These are phyloP conservation scores for Populus euphratica DNA, from an alignment of 345 rosid genomes.

Conservation along the genomic window DNA sequence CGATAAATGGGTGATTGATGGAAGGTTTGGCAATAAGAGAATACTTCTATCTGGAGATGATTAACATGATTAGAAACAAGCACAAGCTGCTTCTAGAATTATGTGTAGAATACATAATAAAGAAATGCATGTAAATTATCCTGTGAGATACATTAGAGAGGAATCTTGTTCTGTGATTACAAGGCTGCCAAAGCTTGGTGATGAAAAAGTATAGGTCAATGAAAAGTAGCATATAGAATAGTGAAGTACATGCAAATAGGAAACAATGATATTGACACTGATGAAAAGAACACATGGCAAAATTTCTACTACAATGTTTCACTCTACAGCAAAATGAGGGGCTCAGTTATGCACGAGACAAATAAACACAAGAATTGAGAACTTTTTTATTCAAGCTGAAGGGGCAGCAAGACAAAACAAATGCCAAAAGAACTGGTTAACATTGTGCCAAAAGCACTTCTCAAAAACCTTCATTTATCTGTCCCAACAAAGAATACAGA, in stretches of 20 bases:
- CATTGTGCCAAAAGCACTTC: neutral
- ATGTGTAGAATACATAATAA: neutral
- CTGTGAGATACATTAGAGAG: neutral
- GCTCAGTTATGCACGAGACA: neutral
- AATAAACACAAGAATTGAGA: neutral
- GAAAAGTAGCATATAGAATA: neutral
- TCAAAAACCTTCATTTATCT: neutral
- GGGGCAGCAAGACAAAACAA: neutral
- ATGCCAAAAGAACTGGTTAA: neutral
- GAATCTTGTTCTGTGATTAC: neutral
- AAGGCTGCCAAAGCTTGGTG: neutral
- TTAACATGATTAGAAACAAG: neutral
- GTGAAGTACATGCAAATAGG: neutral
- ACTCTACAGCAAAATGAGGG: neutral
- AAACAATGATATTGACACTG: neutral
- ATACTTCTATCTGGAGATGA: neutral
- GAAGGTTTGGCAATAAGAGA: neutral
- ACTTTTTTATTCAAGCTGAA: neutral
- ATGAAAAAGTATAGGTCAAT: neutral
- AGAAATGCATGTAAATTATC: neutral
- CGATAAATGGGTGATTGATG: neutral
- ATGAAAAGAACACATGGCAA: neutral
- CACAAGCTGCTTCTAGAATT: neutral
- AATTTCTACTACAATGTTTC: neutral
- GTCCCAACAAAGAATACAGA: neutral